Evolutionary conservation across 495 filamentous ascomycete genomes (phyloP).

Genomic region (Penicillium bialowiezense): DNA sequence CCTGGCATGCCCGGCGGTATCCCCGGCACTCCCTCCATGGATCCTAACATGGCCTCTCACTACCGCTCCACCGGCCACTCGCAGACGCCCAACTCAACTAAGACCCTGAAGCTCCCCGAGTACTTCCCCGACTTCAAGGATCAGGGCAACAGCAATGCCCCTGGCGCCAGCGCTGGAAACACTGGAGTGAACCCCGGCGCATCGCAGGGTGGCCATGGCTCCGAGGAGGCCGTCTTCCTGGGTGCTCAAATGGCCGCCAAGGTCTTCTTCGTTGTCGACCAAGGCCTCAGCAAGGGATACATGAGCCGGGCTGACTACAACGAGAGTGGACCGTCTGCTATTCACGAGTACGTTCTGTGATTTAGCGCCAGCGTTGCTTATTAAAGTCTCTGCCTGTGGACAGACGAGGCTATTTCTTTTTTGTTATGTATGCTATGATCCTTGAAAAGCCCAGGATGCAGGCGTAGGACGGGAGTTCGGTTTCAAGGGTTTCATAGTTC

Average conservation of each 20-base stretch:
- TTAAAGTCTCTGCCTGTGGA: background rate
- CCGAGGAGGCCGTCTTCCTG: conserved; percentile 75
- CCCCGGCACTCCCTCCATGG: conserved; percentile 39
- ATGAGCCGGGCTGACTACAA: conserved; percentile 75
- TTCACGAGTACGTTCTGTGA: conserved; percentile 54
- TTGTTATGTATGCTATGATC: conserved; percentile 21
- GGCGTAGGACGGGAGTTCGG: conserved; percentile 28
- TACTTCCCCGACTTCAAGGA: conserved; percentile 97
- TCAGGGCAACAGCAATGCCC: conserved; percentile 49
- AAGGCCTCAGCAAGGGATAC: conserved; percentile 67
- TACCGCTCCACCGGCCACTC: conserved; percentile 72
- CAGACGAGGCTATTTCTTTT: conserved; percentile 1
- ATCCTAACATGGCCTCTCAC: conserved; percentile 25
- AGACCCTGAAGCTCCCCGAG: conserved; percentile 70
- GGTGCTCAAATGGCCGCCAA: conserved; percentile 77
- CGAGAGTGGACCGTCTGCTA: conserved; percentile 68
- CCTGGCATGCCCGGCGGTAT: conserved; percentile 34
- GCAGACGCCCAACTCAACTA: conserved; percentile 87
- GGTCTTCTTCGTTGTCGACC: conserved; percentile 70
- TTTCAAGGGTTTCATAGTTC: conserved; percentile 7
- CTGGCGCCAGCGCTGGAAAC: conserved; percentile 29
- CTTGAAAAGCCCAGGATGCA: conserved; percentile 24
- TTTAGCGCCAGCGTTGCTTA: background rate
- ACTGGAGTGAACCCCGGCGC: conserved; percentile 2
- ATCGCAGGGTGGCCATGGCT: conserved; percentile 33